phyloP scores from a whole-genome alignment of 345 rosid species.

The Hibiscus syriacus region DNA sequence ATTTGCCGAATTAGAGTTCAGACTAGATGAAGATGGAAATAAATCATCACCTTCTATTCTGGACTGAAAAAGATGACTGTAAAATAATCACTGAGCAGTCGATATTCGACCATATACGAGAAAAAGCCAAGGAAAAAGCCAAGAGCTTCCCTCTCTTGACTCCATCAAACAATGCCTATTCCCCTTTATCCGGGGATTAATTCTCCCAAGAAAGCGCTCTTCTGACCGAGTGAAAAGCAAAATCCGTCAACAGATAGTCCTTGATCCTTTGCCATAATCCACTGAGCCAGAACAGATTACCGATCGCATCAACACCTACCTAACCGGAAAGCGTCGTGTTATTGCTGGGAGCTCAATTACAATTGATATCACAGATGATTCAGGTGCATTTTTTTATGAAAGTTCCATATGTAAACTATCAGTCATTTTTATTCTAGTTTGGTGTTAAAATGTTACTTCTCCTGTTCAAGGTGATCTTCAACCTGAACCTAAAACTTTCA shows the following conservation, averaged over 20 bases:
- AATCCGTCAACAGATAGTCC: conserved; percentile 23
- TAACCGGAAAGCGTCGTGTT: conserved; percentile 5
- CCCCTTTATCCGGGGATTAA: conserved; percentile 30
- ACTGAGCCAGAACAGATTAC: conserved; percentile 15
- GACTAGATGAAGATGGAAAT: background rate
- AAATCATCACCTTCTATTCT: too few relatives aligned
- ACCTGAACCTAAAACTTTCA: conserved; percentile 19
- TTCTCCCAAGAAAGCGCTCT: conserved; percentile 43
- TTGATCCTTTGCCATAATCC: conserved; percentile 18
- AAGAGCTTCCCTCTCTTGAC: conserved; percentile 51
- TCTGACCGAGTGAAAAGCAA: conserved; percentile 19
- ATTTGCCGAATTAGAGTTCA: background rate
- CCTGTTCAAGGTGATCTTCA: conserved; percentile 24
- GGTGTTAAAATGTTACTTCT: background rate
- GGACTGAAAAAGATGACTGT: conserved; percentile 39
- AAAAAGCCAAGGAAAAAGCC: conserved; percentile 80
- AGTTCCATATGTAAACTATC: background rate
- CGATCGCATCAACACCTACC: conserved; percentile 11
- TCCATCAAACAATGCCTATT: conserved; percentile 27
- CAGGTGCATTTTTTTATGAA: conserved; percentile 23
- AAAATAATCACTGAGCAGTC: conserved; percentile 46
- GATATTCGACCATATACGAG: conserved; percentile 75
- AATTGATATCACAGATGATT: conserved; percentile 19
- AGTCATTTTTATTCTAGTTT: background rate
- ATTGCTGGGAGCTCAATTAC: conserved; percentile 17